Evolutionary conservation across 768 basidiomycete genomes (phyloP).

Genomic region (Lactarius tabidus): DNA sequence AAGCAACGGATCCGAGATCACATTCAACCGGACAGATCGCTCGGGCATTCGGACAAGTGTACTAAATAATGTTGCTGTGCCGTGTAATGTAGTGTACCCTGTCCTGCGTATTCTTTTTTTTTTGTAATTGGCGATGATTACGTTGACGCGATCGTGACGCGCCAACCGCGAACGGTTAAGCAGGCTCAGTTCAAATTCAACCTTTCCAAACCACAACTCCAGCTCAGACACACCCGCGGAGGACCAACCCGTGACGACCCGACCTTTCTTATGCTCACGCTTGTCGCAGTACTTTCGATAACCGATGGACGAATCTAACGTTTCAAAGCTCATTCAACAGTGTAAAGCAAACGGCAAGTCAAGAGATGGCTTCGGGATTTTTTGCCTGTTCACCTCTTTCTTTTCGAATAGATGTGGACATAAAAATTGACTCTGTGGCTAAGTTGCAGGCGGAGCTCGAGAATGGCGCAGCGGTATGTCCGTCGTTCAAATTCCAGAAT

Average conservation of each 20-base stretch:
- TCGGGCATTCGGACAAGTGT: constrained; percentile 83
- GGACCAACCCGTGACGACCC: constrained; percentile 1
- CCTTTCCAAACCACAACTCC: not conserved
- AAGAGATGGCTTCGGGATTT: not conserved
- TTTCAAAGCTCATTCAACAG: constrained; percentile 32
- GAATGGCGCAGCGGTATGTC: constrained; percentile 58
- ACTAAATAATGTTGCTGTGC: not conserved
- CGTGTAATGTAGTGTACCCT: not conserved
- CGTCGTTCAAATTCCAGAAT: not conserved
- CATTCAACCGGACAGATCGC: constrained; percentile 71
- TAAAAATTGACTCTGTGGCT: constrained; percentile 73
- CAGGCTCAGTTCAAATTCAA: not conserved
- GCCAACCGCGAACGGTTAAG: not conserved
- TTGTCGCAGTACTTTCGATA: constrained; percentile 1
- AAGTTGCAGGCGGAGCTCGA: constrained; percentile 78
- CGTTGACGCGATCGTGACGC: constrained; percentile 11
- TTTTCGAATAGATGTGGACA: constrained; percentile 60
- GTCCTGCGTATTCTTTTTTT: not conserved
- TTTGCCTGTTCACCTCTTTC: constrained; percentile 15
- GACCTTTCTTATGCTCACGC: constrained; percentile 3
- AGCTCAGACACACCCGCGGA: constrained; percentile 6
- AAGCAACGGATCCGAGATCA: constrained; percentile 87
- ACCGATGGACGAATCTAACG: constrained; percentile 30
- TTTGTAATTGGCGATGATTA: constrained; percentile 1
- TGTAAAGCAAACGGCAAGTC: constrained; percentile 34